Evolutionary conservation across 768 basidiomycete genomes (phyloP).

Genomic region (Termitomyces sp.): DNA sequence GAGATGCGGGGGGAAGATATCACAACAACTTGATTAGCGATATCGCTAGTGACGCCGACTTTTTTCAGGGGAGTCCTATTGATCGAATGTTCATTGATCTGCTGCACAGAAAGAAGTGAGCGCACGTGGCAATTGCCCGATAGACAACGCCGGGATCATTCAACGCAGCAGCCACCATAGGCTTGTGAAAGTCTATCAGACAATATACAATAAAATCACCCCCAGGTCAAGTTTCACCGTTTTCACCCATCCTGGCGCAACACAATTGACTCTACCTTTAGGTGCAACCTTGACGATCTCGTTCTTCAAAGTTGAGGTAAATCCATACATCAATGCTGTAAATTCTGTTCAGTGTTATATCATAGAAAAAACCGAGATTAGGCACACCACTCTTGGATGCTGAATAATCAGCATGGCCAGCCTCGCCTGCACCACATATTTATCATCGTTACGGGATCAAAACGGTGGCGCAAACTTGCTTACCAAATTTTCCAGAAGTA

Average conservation of each 20-base stretch:
- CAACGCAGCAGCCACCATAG: slow-evolving; percentile 54
- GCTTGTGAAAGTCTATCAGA: slow-evolving; percentile 18
- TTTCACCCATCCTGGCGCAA: slow-evolving; percentile 64
- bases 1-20: slow-evolving; percentile 57
- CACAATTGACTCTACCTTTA: slow-evolving; percentile 59
- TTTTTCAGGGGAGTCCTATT: slow-evolving; percentile 65
- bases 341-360: not conserved
- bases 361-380: no score
- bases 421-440: slow-evolving; percentile 32
- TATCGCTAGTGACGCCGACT: slow-evolving; percentile 52
- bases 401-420: slow-evolving; percentile 61
- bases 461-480: not conserved
- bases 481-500: slow-evolving; percentile 66
- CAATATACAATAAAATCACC: not conserved
- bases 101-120: not conserved
- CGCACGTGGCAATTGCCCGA: slow-evolving; percentile 63
- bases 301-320: slow-evolving; percentile 66
- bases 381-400: slow-evolving; percentile 59
- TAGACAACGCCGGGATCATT: slow-evolving; percentile 50
- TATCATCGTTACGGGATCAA: not conserved
- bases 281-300: slow-evolving; percentile 77
- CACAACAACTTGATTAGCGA: slow-evolving; percentile 59
- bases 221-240: slow-evolving; percentile 29
- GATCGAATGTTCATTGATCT: not conserved
- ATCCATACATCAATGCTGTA: slow-evolving; percentile 67